Conservation (phyloP, 2,329 filamentous ascomycete species). For the Trichoderma endophyticum region DNA sequence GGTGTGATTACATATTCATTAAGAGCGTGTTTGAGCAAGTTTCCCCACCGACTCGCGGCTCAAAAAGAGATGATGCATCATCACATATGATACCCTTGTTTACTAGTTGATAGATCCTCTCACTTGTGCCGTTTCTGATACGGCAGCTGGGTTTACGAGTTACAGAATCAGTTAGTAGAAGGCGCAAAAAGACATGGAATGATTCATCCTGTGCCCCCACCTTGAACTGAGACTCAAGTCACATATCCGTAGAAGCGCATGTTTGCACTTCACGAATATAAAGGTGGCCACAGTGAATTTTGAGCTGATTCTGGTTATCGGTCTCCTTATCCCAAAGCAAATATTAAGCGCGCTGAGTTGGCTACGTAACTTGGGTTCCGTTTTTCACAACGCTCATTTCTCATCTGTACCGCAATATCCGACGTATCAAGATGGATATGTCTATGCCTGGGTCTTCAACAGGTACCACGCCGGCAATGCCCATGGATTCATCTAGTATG, state of each 20-base stretch:
- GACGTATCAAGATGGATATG: background rate
- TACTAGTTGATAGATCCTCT: background rate
- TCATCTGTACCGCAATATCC: background rate
- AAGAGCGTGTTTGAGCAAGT: background rate
- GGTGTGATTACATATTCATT: background rate
- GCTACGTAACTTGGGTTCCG: background rate
- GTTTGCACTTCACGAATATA: background rate
- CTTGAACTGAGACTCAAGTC: background rate
- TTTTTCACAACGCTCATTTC: background rate
- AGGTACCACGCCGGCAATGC: background rate
- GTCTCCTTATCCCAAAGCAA: background rate
- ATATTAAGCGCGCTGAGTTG: background rate
- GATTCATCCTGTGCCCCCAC: background rate
- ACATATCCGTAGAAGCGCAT: background rate
- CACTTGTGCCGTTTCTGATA: background rate
- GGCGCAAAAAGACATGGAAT: background rate
- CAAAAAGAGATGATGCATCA: background rate
- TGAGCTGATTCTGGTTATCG: background rate
- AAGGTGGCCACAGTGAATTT: background rate
- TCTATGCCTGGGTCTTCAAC: background rate
- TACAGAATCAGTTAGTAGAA: background rate
- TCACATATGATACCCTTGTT: background rate
- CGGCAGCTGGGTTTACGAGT: background rate
- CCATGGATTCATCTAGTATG: background rate
- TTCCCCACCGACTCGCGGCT: background rate